Evolutionary conservation across 1,139 yeast genomes (phyloP).

Genomic region (Debaryomycetaceae sp.): DNA sequence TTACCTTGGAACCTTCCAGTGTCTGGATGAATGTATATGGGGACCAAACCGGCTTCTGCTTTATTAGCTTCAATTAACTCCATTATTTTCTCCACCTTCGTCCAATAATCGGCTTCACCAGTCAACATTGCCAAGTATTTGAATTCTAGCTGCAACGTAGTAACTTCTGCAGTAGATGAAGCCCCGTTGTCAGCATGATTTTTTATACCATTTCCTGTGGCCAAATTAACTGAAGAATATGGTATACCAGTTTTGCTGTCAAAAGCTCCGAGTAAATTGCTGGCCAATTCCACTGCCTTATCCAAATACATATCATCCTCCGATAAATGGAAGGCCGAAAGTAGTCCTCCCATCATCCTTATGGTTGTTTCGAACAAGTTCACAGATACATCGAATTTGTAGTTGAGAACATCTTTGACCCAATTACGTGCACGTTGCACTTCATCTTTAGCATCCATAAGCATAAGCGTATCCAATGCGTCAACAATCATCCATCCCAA

Average conservation of each 20-base stretch:
- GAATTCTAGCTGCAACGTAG: conserved; percentile 85
- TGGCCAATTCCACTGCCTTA: conserved; percentile 74
- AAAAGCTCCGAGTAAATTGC: conserved; percentile 65
- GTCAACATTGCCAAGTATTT: conserved; percentile 79
- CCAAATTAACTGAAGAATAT: conserved; percentile 71
- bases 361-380: conserved; percentile 92
- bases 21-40: conserved; percentile 74
- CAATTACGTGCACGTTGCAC: conserved; percentile 65
- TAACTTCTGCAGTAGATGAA: conserved; percentile 84
- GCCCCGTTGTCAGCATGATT: conserved; percentile 64
- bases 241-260: conserved; percentile 67
- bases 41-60: conserved; percentile 76
- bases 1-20: conserved; percentile 66
- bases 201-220: conserved; percentile 55
- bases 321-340: conserved; percentile 76
- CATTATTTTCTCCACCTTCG: conserved; percentile 71
- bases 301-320: conserved; percentile 68
- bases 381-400: conserved; percentile 63
- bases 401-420: conserved; percentile 56
- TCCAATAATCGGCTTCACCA: conserved; percentile 78
- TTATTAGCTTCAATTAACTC: conserved; percentile 51
- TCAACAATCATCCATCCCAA: conserved; percentile 96
- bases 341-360: conserved; percentile 87
- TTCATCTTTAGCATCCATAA: conserved; percentile 75
- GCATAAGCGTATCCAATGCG: conserved; percentile 74